These are phyloP conservation scores for Neocatenulostroma microsporum DNA, from an alignment of 2,329 filamentous ascomycete genomes.

Conservation along the genomic window DNA sequence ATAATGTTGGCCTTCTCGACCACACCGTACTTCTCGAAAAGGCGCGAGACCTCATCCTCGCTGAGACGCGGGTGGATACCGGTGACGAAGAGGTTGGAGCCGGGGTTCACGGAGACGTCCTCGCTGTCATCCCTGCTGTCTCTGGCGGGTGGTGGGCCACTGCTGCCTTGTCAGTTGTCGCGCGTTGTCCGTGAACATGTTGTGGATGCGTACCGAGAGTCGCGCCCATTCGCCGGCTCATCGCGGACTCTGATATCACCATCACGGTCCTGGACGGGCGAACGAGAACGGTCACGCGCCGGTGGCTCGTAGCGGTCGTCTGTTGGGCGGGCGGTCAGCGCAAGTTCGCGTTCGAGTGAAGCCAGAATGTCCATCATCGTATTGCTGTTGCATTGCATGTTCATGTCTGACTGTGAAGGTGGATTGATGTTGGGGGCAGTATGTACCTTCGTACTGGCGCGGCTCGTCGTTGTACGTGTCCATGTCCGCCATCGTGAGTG, in stretches of 20 bases:
- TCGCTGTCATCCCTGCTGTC: conserved; percentile 44
- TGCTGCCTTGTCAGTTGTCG: conserved; percentile 23
- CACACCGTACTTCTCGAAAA: conserved; percentile 98
- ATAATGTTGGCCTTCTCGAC: conserved; percentile 99
- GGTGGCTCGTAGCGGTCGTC: conserved; percentile 53
- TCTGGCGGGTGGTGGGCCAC: conserved; percentile 32
- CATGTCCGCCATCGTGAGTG: conserved; percentile 40
- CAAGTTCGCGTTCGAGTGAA: conserved; percentile 11
- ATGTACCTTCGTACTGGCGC: conserved; percentile 59
- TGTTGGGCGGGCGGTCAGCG: conserved; percentile 14
- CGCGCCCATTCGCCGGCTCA: conserved; percentile 56
- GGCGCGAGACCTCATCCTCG: conserved; percentile 82
- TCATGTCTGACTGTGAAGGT: conserved; percentile 7
- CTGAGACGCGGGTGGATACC: conserved; percentile 89
- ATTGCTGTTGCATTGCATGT: conserved; percentile 1
- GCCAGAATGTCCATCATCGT: conserved; percentile 5
- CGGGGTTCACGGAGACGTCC: conserved; percentile 77
- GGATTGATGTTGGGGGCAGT: conserved; percentile 5
- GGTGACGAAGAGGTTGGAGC: conserved; percentile 97
- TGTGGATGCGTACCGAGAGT: conserved; percentile 39
- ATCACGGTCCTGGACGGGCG: conserved; percentile 48
- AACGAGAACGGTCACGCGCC: conserved; percentile 59
- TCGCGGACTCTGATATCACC: conserved; percentile 50
- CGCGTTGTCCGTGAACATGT: conserved; percentile 7
- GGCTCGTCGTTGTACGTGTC: conserved; percentile 58